These are phyloP conservation scores for Penstemon eatonii DNA, from an alignment of 257 asterid species.

Conservation along the genomic window DNA sequence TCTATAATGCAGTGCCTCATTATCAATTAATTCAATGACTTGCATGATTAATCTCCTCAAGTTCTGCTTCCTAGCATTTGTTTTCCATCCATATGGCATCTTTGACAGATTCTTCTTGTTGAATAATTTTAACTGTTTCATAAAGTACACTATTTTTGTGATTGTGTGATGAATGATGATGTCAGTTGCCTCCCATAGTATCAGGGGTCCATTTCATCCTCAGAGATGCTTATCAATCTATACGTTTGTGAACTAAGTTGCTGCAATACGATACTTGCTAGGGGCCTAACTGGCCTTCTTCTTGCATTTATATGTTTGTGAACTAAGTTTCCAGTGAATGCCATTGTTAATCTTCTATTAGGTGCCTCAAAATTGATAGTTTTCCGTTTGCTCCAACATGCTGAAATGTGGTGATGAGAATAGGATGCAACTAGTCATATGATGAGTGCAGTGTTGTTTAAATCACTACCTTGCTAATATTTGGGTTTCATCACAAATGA, in stretches of 20 bases:
- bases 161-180: slow-evolving; percentile 1
- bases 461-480: not conserved
- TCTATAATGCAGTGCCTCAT: not conserved
- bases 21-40: not conserved
- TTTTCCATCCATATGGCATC: slow-evolving; percentile 23
- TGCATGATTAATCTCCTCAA: slow-evolving; percentile 2
- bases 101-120: slow-evolving; percentile 14
- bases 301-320: not conserved
- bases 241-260: not conserved
- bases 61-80: slow-evolving; percentile 16
- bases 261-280: slow-evolving; percentile 18
- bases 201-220: slow-evolving; percentile 9
- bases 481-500: not conserved
- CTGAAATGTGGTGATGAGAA: slow-evolving; percentile 2
- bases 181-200: not conserved
- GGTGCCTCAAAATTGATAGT: not conserved
- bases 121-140: not conserved
- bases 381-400: not conserved
- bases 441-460: not conserved
- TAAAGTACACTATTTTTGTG: slow-evolving; percentile 14
- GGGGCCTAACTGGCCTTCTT: slow-evolving; percentile 12
- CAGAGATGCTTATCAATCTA: slow-evolving; percentile 7
- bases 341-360: slow-evolving; percentile 10
- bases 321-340: slow-evolving; percentile 2
- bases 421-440: not conserved